Base-by-base conservation (phyloP, 495 filamentous ascomycete species). In the Apiosordaria backusii region DNA sequence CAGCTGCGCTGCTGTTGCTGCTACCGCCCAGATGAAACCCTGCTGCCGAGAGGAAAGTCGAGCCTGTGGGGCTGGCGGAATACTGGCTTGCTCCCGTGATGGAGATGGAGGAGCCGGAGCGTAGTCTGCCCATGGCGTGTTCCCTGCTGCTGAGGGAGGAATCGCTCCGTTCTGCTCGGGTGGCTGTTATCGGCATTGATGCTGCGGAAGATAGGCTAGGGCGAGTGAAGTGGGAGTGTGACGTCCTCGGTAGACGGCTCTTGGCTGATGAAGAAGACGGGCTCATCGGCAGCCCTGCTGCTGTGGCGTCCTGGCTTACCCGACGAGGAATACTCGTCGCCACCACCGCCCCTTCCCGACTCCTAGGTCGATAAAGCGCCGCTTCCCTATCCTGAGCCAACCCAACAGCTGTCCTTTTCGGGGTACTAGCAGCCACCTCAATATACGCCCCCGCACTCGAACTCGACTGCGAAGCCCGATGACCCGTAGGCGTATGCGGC, bases 401-500 rank as follows among this genome's bases (percentile, higher is more conserved):
- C 16, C 73, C 73, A 19, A 77, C 67, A 15, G 65, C 76, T 7
- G 80, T 78, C 2, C 80, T 77, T 59, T 76, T 79, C 1, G 81
- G 79, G 24, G 78, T 83, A 18, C 35, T 45, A 0, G 80, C 68
- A 16, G 80, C 78, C 4, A 83, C 73, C 62, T 84, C 81, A 55
- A 83, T 79, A 52, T 76, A 81, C 0, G 80, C 73, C 1, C 69
- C 62, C 15, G 69, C 16, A 26, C 22, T 59, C 16, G 57, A 71
- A 0, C 71, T 66, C 3, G 78, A 77, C 54, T 78, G 76, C 1
- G 75, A 70, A 9, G 71, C 70, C 15, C 76, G 77, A 65, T 80
- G 73, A 19, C 82, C 77, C 24, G 82, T 84, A 0, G 84, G 84
- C 1, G 83, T 85, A 16, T 79, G 78, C 21, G 83, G 83, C 35